These are phyloP conservation scores for Lycium barbarum DNA, from an alignment of 257 asterid genomes.

Conservation along the genomic window DNA sequence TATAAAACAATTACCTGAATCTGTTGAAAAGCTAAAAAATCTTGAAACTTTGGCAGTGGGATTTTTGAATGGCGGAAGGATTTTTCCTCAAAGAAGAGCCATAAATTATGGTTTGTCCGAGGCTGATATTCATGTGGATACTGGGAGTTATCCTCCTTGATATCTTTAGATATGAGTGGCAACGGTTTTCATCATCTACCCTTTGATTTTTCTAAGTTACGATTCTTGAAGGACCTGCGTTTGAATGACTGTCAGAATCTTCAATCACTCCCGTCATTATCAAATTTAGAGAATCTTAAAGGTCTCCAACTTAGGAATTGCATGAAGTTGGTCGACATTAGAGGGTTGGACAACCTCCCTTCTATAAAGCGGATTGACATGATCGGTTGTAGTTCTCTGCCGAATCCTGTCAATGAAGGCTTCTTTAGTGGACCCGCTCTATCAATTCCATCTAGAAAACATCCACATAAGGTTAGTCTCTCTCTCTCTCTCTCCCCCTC, in stretches of 20 bases:
- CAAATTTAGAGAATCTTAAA: not conserved
- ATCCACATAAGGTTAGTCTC: not conserved
- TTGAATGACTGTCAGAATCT: not conserved
- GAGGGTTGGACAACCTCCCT: too few species aligned
- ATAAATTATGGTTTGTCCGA: not conserved
- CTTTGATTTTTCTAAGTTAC: not conserved
- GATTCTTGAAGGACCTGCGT: accelerated
- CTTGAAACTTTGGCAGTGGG: not conserved
- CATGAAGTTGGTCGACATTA: not conserved
- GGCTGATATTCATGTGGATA: not conserved
- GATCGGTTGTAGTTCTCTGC: not conserved
- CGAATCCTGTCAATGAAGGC: not conserved
- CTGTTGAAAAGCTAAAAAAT: not conserved
- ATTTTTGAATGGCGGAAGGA: too few species aligned
- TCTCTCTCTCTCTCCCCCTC: too few species aligned
- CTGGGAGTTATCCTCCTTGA: not conserved
- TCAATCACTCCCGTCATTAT: not conserved
- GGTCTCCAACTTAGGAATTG: not conserved
- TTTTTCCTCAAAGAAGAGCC: not conserved
- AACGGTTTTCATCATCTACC: not conserved
- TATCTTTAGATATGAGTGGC: not conserved
- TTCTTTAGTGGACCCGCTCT: not conserved
- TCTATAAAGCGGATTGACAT: not conserved
- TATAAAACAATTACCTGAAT: not conserved
- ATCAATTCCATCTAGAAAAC: not conserved